These are phyloP conservation scores for Venturia oleaginea DNA, from an alignment of 2,329 filamentous ascomycete genomes.

Conservation along the genomic window DNA sequence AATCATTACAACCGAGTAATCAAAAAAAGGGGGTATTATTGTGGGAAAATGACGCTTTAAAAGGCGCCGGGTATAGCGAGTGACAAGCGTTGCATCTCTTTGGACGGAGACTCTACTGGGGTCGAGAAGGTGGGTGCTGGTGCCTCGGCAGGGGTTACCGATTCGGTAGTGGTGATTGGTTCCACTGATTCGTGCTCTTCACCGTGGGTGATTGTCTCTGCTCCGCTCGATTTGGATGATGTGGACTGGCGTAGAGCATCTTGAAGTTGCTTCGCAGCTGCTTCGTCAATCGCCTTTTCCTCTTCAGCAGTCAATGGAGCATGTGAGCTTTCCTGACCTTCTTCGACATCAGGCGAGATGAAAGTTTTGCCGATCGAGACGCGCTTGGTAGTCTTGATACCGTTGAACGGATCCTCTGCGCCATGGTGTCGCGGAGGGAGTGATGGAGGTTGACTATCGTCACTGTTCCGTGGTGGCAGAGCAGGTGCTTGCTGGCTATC, in stretches of 20 bases:
- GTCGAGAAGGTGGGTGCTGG: not conserved
- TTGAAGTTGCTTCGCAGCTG: constrained; percentile 27
- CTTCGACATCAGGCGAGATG: constrained; percentile 19
- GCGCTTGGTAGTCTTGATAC: constrained; percentile 23
- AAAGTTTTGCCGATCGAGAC: constrained; percentile 31
- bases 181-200: constrained; percentile 13
- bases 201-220: constrained; percentile 19
- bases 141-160: constrained; percentile 7
- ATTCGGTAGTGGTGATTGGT: constrained; percentile 13
- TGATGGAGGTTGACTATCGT: constrained; percentile 8
- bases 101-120: constrained; percentile 15
- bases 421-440: constrained; percentile 18
- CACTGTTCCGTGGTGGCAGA: not conserved
- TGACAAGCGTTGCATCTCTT: constrained; percentile 27
- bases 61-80: constrained; percentile 27
- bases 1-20: not conserved
- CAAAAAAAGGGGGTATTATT: constrained; percentile 1
- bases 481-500: constrained; percentile 15
- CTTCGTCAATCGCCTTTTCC: constrained; percentile 23
- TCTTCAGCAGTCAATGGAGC: constrained; percentile 22
- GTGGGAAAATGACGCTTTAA: constrained; percentile 13
- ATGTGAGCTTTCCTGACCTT: constrained; percentile 13
- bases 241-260: constrained; percentile 14
- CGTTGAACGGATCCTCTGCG: constrained; percentile 27
- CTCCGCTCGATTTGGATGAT: constrained; percentile 17